A percentile compares a stretch with the other conserved stretches of the same genome.
These are phyloP conservation scores for Leccinum subfulvum DNA, from an alignment of 1,284 basidiomycete species.

Conservation along the genomic window DNA sequence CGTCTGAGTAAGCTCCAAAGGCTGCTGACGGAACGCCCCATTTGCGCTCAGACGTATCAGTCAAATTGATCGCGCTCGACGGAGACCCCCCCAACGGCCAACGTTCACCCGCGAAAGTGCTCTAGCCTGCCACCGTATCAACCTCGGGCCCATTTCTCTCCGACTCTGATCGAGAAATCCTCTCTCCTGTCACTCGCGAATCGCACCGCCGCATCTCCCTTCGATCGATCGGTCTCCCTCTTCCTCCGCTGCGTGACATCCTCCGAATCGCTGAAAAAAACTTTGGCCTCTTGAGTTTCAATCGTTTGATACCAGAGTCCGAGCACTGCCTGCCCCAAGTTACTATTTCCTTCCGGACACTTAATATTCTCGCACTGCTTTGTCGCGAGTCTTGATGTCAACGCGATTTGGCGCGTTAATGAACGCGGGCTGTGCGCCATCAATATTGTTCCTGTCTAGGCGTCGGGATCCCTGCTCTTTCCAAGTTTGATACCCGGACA, in stretches of 20 bases:
- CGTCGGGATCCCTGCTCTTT: not conserved
- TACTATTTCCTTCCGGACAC: no score
- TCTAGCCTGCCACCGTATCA: slow-evolving; percentile 3
- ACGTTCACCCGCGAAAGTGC: slow-evolving; percentile 15
- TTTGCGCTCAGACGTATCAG: slow-evolving; percentile 2
- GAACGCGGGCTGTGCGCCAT: slow-evolving; percentile 17
- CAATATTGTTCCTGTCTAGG: not conserved
- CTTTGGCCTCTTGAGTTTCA: not conserved
- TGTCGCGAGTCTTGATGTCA: slow-evolving; percentile 8
- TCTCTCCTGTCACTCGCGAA: slow-evolving; percentile 12
- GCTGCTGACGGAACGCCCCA: slow-evolving; percentile 6
- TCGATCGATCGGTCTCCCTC: not conserved
- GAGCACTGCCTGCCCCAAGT: slow-evolving; percentile 4
- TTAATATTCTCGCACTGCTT: slow-evolving; percentile 11
- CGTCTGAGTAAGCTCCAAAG: slow-evolving; percentile 2
- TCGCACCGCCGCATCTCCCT: not conserved
- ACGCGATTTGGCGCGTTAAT: slow-evolving; percentile 13
- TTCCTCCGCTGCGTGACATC: not conserved
- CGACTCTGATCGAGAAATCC: slow-evolving; percentile 15
- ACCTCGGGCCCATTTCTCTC: slow-evolving; percentile 2
- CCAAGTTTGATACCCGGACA: slow-evolving; percentile 7
- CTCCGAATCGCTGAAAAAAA: not conserved
- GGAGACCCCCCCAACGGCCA: not conserved
- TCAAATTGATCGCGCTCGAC: slow-evolving; percentile 1
- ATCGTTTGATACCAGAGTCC: slow-evolving; percentile 10